These are phyloP conservation scores for Hevea brasiliensis DNA, from an alignment of 345 rosid species.

Conservation along the genomic window DNA sequence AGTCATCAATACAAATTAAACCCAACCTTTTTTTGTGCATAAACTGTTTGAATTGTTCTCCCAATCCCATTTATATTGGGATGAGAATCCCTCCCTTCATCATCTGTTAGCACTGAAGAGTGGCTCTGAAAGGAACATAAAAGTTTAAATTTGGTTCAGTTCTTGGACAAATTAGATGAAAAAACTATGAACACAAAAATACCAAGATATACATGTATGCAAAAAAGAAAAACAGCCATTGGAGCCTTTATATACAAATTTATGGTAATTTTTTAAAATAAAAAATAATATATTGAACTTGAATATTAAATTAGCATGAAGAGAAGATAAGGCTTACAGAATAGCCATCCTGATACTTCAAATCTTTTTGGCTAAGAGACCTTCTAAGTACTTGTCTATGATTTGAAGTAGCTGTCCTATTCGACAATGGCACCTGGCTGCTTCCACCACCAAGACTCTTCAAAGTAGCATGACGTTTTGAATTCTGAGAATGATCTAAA, in stretches of 20 bases:
- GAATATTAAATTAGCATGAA: constrained; percentile 9
- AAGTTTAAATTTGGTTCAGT: constrained; percentile 9
- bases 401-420: constrained; percentile 42
- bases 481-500: constrained; percentile 47
- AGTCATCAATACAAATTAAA: constrained; percentile 9
- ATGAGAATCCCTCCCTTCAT: constrained; percentile 60
- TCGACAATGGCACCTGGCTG: constrained; percentile 35
- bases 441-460: constrained; percentile 41
- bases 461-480: constrained; percentile 36
- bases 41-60: constrained; percentile 66
- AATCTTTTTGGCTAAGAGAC: constrained; percentile 68
- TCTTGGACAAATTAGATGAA: not conserved
- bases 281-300: not conserved
- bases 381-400: constrained; percentile 58
- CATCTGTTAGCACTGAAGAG: constrained; percentile 83
- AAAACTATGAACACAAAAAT: not conserved
- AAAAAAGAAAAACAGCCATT: not conserved
- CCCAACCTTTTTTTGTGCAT: constrained; percentile 73
- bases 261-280: not conserved
- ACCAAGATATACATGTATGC: not conserved
- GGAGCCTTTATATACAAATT: not conserved
- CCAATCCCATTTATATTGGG: constrained; percentile 49
- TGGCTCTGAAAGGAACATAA: constrained; percentile 62
- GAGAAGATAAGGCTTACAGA: constrained; percentile 58
- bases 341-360: constrained; percentile 73